Conservation (phyloP, 1,284 basidiomycete species). For the Fomitiporia mediterranea region DNA sequence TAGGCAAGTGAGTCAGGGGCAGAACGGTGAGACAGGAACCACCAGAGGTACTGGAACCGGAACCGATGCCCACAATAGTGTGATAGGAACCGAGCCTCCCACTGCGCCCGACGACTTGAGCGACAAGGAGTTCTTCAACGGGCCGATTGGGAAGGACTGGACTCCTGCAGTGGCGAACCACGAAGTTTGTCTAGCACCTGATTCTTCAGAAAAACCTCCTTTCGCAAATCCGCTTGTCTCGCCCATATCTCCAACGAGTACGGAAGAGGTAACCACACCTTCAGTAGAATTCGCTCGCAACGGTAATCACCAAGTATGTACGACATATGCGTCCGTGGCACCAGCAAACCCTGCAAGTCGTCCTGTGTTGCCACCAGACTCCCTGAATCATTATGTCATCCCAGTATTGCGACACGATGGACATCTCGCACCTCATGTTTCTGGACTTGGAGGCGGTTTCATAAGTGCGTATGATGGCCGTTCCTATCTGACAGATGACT, state of each 20-base stretch:
- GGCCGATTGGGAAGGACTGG: background rate
- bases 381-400: constrained; percentile 1
- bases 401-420: constrained; percentile 12
- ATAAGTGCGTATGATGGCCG: constrained; percentile 18
- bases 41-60: too few relatives aligned
- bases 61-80: background rate
- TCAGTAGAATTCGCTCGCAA: background rate
- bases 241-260: constrained; percentile 5
- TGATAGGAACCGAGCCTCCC: background rate
- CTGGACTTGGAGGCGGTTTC: constrained; percentile 12
- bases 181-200: background rate
- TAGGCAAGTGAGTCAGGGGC: background rate
- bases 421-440: constrained; percentile 14
- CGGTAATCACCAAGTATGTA: background rate
- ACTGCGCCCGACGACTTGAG: background rate
- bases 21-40: too few relatives aligned
- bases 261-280: constrained; percentile 8
- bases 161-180: constrained; percentile 1
- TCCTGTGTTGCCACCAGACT: background rate
- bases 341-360: background rate
- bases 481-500: constrained; percentile 18
- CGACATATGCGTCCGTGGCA: background rate
- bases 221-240: background rate
- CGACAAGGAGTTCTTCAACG: constrained; percentile 10
- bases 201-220: background rate